Evolutionary conservation across 73 alveolate species (phyloP).

Genomic region (Stentor roeselii): DNA sequence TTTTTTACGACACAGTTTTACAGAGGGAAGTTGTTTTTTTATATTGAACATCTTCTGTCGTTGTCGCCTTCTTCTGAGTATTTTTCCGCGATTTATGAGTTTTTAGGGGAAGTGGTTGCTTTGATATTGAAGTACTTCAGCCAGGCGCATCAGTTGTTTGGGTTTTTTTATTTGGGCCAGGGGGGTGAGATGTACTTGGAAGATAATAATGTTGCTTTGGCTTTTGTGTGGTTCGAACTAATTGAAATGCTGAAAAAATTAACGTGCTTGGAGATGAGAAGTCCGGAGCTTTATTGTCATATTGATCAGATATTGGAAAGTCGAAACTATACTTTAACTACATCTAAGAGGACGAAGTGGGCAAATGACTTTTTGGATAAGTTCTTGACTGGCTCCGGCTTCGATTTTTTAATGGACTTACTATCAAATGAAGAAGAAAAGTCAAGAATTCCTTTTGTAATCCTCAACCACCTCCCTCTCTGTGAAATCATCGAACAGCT

Average conservation of each 20-base stretch:
- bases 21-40: conserved; percentile 60
- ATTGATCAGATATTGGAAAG: conserved; percentile 27
- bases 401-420: conserved; percentile 39
- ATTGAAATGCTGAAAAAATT: conserved; percentile 30
- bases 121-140: conserved; percentile 52
- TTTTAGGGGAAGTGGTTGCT: conserved; percentile 34
- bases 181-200: conserved; percentile 29
- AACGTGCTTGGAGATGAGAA: conserved; percentile 22
- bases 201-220: conserved; percentile 41
- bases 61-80: not conserved
- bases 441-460: conserved; percentile 30
- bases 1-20: conserved; percentile 41
- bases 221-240: conserved; percentile 44
- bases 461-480: conserved; percentile 43
- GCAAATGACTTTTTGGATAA: conserved; percentile 40
- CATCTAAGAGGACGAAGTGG: not conserved
- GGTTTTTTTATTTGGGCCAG: conserved; percentile 23
- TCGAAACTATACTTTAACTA: no score
- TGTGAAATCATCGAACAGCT: conserved; percentile 10
- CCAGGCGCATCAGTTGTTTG: conserved; percentile 35
- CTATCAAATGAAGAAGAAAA: conserved; percentile 27
- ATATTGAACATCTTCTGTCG: conserved; percentile 50
- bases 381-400: conserved; percentile 47
- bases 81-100: conserved; percentile 30
- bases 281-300: conserved; percentile 32